Evolutionary conservation across 2,329 filamentous ascomycete species (phyloP), one percentile per base, ranked within the genome.

Genomic region (Emericellopsis atlantica): DNA sequence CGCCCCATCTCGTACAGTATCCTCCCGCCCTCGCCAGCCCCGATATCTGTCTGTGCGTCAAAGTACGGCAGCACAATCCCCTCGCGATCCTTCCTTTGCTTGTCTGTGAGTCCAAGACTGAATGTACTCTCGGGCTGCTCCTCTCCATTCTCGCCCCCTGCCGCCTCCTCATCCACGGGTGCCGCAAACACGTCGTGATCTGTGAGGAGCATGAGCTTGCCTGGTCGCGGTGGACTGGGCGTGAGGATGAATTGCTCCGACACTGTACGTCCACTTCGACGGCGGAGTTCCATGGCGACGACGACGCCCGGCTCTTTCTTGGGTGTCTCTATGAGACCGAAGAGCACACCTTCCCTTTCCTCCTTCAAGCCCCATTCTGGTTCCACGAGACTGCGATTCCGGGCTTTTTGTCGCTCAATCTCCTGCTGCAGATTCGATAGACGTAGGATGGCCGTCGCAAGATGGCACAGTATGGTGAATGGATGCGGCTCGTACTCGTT

Each of bases 1-100:
- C 79, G 76, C 2, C 89, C 90, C 84, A 96, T 94, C 51, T 96
- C 90, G 58, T 98, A 98, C 53, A 98, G 56, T 48, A 98, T 98
- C 45, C 90, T 74, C 0, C 92, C 92, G 5, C 92, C 90, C 52
- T 94, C 87, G 0, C 89, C 89, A 1, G 76, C 73, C 1, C 79
- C 81, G 40, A 79, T 73, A 37, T 81, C 82, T 40, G 79, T 85
- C 70, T 98, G 92, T 21, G 92, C 92, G 66, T 98, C 92, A 61
- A 93, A 95, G 58, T 98, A 96, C 14, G 92, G 92, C 59, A 96
- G 58, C 33, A 96, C 84, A 8, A 98, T 85, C 0, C 84, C 85
- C 52, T 95, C 90, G 22, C 92, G 69, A 39, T 94, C 90, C 48
- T 73, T 71, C 51, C 84, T 75, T 65, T 98, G 92, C 65, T 92